Base-by-base conservation (phyloP, 192 early-diverging fungal species). In the Coemansia sp. region DNA sequence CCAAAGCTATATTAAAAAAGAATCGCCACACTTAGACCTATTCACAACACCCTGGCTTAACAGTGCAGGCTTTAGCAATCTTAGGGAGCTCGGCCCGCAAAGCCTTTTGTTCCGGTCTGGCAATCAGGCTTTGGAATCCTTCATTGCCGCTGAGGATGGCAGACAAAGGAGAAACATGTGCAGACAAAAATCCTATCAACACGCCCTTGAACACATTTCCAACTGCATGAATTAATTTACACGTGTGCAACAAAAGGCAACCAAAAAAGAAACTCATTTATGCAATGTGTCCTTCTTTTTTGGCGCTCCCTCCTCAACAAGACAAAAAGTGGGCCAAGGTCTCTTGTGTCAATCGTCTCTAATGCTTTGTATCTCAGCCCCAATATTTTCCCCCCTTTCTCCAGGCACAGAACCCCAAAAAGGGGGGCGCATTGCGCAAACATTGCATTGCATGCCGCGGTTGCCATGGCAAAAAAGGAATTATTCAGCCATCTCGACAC, bases 401-500 rank as follows among this genome's bases (percentile, higher is more conserved):
- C 8, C 31, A 36, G 20, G 6, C 56, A 34, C 9, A 37, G n/a
- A 26, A 56, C 13, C 33, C 25, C 33, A 12, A 21, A 58, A 34
- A 34, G 12, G 35, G 31, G 35, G 26, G 55, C 31, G 35, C 56
- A 58, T 37, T 36, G 56, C 56, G 3, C 56, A 37, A 58, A 37
- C 56, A 58, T 58, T 36, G 56, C 56, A 58, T 58, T 58, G 56
- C 56, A 58, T 58, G 56, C 14, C 36, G 33, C 16, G 56, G 56
- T 58, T 34, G 56, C 56, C 33, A 12, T 35, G 31, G 56, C 56
- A 34, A 34, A 58, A 58, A 58, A 58, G 56, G 56, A 58, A 58
- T 37, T 37, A 58, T 58, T 58, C 56, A 58, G 7, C 56, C 31
- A 58, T 12, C 56, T 36, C 35, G 26, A 31, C 28, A 58, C 28